Base-by-base conservation (phyloP, 768 basidiomycete species). In the Gloeostereum incarnatum region DNA sequence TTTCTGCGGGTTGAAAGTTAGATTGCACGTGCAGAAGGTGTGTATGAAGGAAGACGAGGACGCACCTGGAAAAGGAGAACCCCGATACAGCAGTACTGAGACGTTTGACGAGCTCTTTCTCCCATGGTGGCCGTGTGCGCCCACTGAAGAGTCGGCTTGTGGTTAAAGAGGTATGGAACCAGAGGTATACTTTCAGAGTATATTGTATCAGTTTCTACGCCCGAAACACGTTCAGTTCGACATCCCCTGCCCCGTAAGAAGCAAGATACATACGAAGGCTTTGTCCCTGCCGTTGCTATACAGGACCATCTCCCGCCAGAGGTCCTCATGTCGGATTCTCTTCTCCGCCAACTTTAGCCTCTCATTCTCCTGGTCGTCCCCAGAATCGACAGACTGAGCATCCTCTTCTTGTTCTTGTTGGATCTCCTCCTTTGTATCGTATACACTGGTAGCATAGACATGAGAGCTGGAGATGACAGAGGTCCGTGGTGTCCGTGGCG, bases 131-230 rank as follows among this genome's bases (percentile, higher is more conserved):
- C 39, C 64, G 68, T 38, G 57, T 57, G 5, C 61, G 54, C 40
- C 62, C 63, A 38, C 73, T 65, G 39, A 81, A 55, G 3, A 80
- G 47, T 24, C 65, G 55, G 39, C 59, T 71, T 20, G 60, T 49
- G 5, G 67, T 62, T 27, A 78, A 33, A 3, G 73, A 65, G 36
- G 61, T 58, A 52, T 91, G 87, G 54, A 86, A 75, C 22, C 83
- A 54, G 24, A 90, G 66, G 55, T 79, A 85, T 36, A 88, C 60
- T 33, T 75, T 75, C 44, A 91, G 73, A 17, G 81, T 71, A 55
- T 90, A 91, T 64, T 91, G 88, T 40, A 91, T 76, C 39, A 89
- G 50, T 88, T 91, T 91, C 87, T 90, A 36, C 18, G 34, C 11
- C 33, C n/a, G n/a, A n/a, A n/a, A 9, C 11, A 13, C 13, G 33